Evolutionary conservation across 2,329 filamentous ascomycete species (phyloP).

Genomic region (Diaporthe citrichinensis): DNA sequence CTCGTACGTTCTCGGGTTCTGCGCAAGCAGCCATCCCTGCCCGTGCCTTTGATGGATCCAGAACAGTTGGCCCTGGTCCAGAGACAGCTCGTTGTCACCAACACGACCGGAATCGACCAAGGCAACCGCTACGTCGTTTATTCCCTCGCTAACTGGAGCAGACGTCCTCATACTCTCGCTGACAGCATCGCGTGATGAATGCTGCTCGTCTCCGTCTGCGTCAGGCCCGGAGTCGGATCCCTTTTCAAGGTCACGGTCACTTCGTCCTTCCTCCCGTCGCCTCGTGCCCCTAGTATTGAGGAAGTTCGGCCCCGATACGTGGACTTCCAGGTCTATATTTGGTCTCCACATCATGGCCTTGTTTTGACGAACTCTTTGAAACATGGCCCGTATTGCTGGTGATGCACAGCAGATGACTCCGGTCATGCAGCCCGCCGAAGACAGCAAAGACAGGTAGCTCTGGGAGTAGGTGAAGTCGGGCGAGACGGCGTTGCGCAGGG

Average conservation of each 20-base stretch:
- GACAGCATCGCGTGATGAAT: too few species aligned
- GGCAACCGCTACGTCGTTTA: background rate
- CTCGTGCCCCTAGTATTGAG: background rate
- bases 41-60: background rate
- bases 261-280: background rate
- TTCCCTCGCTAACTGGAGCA: accelerated
- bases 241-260: background rate
- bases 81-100: background rate
- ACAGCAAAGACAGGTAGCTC: conserved; percentile 19
- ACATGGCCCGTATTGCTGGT: background rate
- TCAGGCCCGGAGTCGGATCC: background rate
- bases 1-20: background rate
- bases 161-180: background rate
- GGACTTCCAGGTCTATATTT: background rate
- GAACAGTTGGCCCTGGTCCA: background rate
- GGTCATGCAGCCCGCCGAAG: conserved; percentile 19
- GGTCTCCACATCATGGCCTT: background rate
- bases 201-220: background rate
- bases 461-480: conserved; percentile 34
- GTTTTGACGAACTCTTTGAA: background rate
- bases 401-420: conserved; percentile 27
- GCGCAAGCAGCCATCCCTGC: background rate
- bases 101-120: background rate
- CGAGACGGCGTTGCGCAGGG: conserved; percentile 20
- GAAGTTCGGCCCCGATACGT: background rate